Percentiles rank a stretch among this genome's conserved stretches.
Conservation (phyloP, 1,284 basidiomycete genomes). For the Sanghuangporus sanghuang region DNA sequence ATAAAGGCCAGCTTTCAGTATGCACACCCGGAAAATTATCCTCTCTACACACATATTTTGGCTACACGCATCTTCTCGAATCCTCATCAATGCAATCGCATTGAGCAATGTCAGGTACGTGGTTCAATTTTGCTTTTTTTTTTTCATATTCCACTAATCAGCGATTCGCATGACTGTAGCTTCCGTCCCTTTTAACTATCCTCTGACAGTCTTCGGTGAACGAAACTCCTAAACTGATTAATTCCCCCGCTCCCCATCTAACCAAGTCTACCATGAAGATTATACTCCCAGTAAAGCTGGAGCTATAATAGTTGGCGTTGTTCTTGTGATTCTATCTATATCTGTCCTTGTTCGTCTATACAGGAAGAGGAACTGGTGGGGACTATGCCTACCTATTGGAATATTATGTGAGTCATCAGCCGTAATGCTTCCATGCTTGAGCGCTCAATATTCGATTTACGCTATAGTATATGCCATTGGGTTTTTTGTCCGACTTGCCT, state of each 20-base stretch:
- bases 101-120: too few species aligned
- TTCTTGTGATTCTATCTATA: not conserved
- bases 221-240: too few species aligned
- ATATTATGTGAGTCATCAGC: not conserved
- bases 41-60: too few species aligned
- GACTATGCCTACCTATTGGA: slow-evolving; percentile 19
- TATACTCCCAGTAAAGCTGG: slow-evolving; percentile 6
- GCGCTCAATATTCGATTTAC: not conserved
- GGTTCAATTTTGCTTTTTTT: too few species aligned
- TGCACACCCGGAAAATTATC: too few species aligned
- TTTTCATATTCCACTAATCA: too few species aligned
- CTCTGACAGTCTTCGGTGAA: not conserved
- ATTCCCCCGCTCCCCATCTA: not conserved
- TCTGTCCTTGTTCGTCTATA: slow-evolving; percentile 5
- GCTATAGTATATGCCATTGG: not conserved
- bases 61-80: too few species aligned
- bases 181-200: not conserved
- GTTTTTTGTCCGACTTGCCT: not conserved
- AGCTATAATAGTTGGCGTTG: not conserved
- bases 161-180: not conserved
- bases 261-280: not conserved
- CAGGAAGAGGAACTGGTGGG: slow-evolving; percentile 15
- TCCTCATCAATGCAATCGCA: too few species aligned
- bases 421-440: too few species aligned
- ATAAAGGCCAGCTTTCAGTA: too few species aligned